Evolutionary conservation across 2,329 filamentous ascomycete genomes (phyloP).

Genomic region (Arthrocladium fulminans): DNA sequence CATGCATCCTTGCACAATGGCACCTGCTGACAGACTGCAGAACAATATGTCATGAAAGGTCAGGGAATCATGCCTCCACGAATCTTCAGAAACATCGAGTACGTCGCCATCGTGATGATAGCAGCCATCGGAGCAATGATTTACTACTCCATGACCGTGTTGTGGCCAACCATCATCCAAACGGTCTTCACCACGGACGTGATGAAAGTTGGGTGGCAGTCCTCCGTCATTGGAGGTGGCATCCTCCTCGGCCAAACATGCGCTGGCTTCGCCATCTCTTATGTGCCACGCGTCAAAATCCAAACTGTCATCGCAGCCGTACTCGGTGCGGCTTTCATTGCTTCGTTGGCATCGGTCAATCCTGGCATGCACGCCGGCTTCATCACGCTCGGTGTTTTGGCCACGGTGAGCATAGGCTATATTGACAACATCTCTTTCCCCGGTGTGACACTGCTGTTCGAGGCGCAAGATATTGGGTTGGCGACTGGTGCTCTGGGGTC

Average conservation of each 20-base stretch:
- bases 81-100: conserved; percentile 35
- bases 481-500: conserved; percentile 20
- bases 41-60: conserved; percentile 3
- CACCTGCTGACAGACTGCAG: background rate
- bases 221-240: conserved; percentile 1
- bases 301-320: conserved; percentile 15
- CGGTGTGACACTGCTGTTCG: conserved; percentile 17
- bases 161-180: conserved; percentile 38
- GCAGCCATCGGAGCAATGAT: conserved; percentile 37
- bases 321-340: conserved; percentile 17
- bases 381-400: conserved; percentile 19
- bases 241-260: conserved; percentile 15
- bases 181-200: conserved; percentile 30
- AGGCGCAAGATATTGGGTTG: conserved; percentile 22
- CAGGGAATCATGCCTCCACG: conserved; percentile 29
- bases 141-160: conserved; percentile 38
- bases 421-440: conserved; percentile 21
- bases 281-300: conserved; percentile 12
- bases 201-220: conserved; percentile 2
- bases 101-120: conserved; percentile 30
- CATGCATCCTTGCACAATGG: no score
- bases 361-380: conserved; percentile 13
- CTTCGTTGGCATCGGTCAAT: conserved; percentile 17
- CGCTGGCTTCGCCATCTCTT: conserved; percentile 22
- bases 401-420: conserved; percentile 13